These are phyloP conservation scores for Stagonosporopsis tanaceti DNA, from an alignment of 2,329 filamentous ascomycete species.

Conservation along the genomic window DNA sequence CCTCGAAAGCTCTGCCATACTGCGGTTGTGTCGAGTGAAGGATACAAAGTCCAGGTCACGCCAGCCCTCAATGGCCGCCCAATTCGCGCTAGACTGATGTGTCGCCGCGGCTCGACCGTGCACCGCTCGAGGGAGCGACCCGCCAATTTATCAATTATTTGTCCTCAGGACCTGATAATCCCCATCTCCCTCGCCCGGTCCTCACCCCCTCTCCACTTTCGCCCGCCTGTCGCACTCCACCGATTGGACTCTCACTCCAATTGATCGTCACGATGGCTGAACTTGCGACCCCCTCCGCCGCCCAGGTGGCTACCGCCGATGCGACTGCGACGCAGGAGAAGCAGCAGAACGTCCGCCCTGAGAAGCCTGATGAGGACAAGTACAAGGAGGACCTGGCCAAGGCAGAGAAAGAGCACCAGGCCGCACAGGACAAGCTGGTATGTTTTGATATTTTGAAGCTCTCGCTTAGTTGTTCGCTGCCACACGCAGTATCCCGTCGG, in stretches of 20 bases:
- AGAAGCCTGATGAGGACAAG: constrained; percentile 84
- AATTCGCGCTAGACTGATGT: constrained; percentile 12
- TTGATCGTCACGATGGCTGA: constrained; percentile 46
- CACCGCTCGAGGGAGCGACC: constrained; percentile 21
- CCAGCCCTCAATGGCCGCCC: constrained; percentile 9
- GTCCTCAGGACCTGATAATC: constrained; percentile 21
- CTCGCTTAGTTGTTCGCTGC: constrained; percentile 8
- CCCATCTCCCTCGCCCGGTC: constrained; percentile 19
- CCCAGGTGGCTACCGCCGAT: constrained; percentile 44
- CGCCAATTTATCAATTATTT: constrained; percentile 34
- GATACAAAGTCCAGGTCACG: constrained; percentile 5
- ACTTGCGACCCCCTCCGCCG: constrained; percentile 49
- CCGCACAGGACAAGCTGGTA: constrained; percentile 75
- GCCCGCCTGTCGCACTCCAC: constrained; percentile 20
- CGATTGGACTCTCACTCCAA: constrained; percentile 28
- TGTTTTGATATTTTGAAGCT: constrained; percentile 34
- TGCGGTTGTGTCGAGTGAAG: constrained; percentile 20
- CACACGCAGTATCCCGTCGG: constrained; percentile 16
- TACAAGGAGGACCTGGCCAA: constrained; percentile 82
- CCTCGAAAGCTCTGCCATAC: constrained; percentile 35
- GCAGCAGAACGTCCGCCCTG: constrained; percentile 66
- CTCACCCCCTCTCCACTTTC: constrained; percentile 14
- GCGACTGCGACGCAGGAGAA: constrained; percentile 45
- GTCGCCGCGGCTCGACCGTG: constrained; percentile 17
- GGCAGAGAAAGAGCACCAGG: constrained; percentile 86